Evolutionary conservation across 495 filamentous ascomycete species (phyloP), one percentile per base, ranked within the genome.

Genomic region (Aspergillus hancockii): DNA sequence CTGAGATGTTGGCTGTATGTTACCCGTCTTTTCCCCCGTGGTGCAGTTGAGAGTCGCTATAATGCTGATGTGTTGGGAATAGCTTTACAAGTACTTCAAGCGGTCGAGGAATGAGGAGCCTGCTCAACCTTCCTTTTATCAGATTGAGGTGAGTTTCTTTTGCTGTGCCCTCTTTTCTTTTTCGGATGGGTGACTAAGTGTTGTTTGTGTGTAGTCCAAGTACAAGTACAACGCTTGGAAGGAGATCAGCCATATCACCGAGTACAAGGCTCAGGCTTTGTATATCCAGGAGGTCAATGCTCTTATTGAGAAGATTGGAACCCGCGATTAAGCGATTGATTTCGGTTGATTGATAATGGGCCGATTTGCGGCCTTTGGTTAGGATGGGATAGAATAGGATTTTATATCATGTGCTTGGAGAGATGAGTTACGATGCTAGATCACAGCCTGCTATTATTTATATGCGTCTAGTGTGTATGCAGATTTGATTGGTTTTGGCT

Each of bases 181-280:
- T 55, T 34, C 6, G 34, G 56, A 51, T 21, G 8, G 54, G 9
- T 36, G 34, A 10, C 34, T 14, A 14, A 36, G 2, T 45, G 41
- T 45, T 45, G 8, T 45, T 18, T 36, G 8, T 36, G 32, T 14
- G 23, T 47, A 95, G 91, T 85, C 75, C 73, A 93, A 92, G 77
- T 85, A 85, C 61, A 94, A 93, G 81, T 82, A 85, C 77, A 80
- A 80, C 34, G 87, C 86, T 19, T 97, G 91, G 90, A 69, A 87
- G 72, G 80, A 83, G 57, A 58, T 85, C 57, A 82, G 86, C 52
- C 81, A 80, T 51, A 71, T 87, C 52, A 82, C 76, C 49, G 56
- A 79, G 41, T 77, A 83, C 60, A 71, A 87, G 55, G 90, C 91
- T 9, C 85, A 93, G 84, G 82, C 83, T 68, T 76, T 83, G 60